These are phyloP conservation scores for Podospora pseudocomata DNA, from an alignment of 495 filamentous ascomycete species.

Conservation along the genomic window DNA sequence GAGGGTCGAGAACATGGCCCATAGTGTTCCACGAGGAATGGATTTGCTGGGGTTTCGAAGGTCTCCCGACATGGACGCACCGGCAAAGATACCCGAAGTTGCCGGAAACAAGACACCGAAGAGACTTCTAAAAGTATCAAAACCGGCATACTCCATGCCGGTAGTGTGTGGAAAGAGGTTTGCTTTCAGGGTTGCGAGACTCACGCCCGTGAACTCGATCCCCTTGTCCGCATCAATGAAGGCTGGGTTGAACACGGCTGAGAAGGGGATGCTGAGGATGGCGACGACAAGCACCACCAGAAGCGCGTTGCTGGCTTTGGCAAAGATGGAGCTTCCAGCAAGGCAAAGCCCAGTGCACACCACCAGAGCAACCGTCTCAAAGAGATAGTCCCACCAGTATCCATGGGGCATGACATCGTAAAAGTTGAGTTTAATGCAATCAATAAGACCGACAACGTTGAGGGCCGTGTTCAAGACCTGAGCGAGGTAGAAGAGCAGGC, in stretches of 20 bases:
- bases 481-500: constrained; percentile 83
- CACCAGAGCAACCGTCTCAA: constrained; percentile 67
- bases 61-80: constrained; percentile 91
- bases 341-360: constrained; percentile 75
- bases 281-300: constrained; percentile 68
- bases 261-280: constrained; percentile 79
- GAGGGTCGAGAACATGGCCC: constrained; percentile 72
- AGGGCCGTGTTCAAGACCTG: constrained; percentile 83
- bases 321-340: constrained; percentile 76
- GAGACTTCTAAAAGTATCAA: constrained; percentile 75
- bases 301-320: constrained; percentile 75
- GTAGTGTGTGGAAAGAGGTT: constrained; percentile 62
- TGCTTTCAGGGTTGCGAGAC: constrained; percentile 60
- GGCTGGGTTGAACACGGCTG: constrained; percentile 61
- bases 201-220: constrained; percentile 74
- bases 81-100: constrained; percentile 64
- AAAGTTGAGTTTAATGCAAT: constrained; percentile 77
- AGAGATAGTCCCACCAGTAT: constrained; percentile 74
- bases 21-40: constrained; percentile 77
- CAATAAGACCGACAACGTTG: constrained; percentile 83
- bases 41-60: constrained; percentile 77
- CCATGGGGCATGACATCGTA: constrained; percentile 67
- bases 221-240: constrained; percentile 59
- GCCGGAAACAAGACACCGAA: constrained; percentile 88
- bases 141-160: constrained; percentile 47